Evolutionary conservation across 805 yeast species (phyloP).

Genomic region (baker's yeast (Saccharomyces cerevisiae)): DNA sequence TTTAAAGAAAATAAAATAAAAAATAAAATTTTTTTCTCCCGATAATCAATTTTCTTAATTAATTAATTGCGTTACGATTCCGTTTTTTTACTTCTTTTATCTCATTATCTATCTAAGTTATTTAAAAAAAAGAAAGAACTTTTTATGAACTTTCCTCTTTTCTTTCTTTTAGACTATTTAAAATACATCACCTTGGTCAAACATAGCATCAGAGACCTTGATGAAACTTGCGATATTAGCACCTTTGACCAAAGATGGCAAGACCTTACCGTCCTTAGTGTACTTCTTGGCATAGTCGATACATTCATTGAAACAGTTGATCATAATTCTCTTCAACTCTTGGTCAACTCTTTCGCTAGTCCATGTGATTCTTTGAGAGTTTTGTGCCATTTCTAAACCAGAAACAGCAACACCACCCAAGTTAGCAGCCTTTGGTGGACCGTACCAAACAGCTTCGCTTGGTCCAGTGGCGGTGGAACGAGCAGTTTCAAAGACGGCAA

Average conservation of each 20-base stretch:
- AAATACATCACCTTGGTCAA: conserved; percentile 76
- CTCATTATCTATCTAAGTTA: neutral
- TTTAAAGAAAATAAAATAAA: neutral
- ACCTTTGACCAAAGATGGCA: conserved; percentile 93
- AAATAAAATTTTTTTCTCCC: too few relatives aligned
- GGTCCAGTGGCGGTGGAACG: conserved; percentile 38
- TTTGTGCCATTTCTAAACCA: conserved; percentile 97
- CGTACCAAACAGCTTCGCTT: conserved; percentile 74
- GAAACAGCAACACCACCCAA: conserved; percentile 98
- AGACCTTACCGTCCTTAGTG: conserved; percentile 57
- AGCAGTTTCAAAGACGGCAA: conserved; percentile 80
- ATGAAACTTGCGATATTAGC: conserved; percentile 97
- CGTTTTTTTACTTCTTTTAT: neutral
- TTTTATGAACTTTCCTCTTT: neutral
- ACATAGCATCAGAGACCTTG: conserved; percentile 96
- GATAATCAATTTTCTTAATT: neutral
- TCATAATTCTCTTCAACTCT: conserved; percentile 85
- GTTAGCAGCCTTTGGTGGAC: conserved; percentile 98
- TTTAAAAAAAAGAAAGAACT: neutral
- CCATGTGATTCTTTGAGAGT: conserved; percentile 88
- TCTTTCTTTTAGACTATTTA: conserved; percentile 2
- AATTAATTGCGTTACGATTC: neutral
- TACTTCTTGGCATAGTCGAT: conserved; percentile 73
- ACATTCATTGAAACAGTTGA: conserved; percentile 82
- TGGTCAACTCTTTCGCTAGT: conserved; percentile 82